Evolutionary conservation across 495 filamentous ascomycete species (phyloP), one percentile per base, ranked within the genome.

Genomic region (Aspergillus coremiiformis): DNA sequence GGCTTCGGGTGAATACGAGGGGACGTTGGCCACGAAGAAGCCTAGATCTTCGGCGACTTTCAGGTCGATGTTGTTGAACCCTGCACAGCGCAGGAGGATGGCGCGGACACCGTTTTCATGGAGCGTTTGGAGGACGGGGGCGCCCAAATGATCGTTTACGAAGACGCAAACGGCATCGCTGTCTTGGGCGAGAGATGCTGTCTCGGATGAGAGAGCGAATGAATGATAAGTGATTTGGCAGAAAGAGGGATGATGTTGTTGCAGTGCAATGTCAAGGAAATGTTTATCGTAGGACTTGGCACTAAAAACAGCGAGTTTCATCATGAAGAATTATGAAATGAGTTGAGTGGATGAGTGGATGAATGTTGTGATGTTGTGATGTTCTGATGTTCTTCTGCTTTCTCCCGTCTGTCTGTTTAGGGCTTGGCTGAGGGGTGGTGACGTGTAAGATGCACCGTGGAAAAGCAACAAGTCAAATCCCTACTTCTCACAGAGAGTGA

Each of bases 61-160:
- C 12, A 87, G 73, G 60, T 86, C 78, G 51, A 87, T 74, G 61
- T 86, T 83, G 64, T 87, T 87, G 72, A 74, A 85, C 29, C 84
- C 84, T 0, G 84, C 84, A 66, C 84, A 87, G 58, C 84, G 82
- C 44, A 87, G 77, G 17, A 84, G 73, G 56, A 84, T 68, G 22
- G 79, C 78, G 29, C 74, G 76, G 8, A 81, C 70, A 52, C 80
- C 80, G 44, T 55, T 39, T 5, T 48, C 50, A 54, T 72, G 64
- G 3, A 86, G 71, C 8, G 70, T 66, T 37, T 65, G 55, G 26
- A 85, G 70, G 44, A 86, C 81, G 1, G 59, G 52, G 3, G 58
- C 72, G 51, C 73, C 59, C 32, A 84, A 71, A 5, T 59, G 68
- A 67, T 87, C 84, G 69, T 87, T 87, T 51, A 87, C 84, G 63